Base-by-base conservation (phyloP, 1,284 basidiomycete genomes). In the Cryptococcus wingfieldii region DNA sequence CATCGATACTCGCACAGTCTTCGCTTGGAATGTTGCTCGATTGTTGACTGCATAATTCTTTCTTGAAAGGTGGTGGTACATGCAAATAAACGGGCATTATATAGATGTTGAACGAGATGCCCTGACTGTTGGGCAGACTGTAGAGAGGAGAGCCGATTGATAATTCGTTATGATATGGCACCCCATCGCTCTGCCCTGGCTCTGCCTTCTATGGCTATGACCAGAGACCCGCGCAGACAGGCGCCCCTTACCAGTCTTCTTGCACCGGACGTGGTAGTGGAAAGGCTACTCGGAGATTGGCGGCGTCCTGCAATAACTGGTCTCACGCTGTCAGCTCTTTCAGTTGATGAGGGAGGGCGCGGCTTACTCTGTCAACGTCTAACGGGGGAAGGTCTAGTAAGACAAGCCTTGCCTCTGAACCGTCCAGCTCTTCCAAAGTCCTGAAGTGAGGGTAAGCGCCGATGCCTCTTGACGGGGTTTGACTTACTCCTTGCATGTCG, bases 401-500 rank as follows among this genome's bases (percentile, higher is more conserved):
- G 68, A 77, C 71, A 48, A 74, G 55, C 59, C 70, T 76, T 2
- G 70, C 72, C 56, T 76, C 74, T 5, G 70, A 68, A 7, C 72
- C 67, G 50, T 76, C 74, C 2, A 72, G 63, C 51, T 75, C 72
- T 58, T 75, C 74, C n/a, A 74, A 59, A 0, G 69, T 71, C 42
- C 71, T 72, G 39, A 0, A 9, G 42, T 42, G 23, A 31, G 46
- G 14, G 10, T 23, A 47, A 51, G 38, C 27, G 16, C 38, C 27
- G 19, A n/a, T 13, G 14, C 18, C 12, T 45, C 39, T 49, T 16
- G 28, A 47, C 8, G 12, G 25, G 38, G 10, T 3, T 16, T 3
- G 25, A 55, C 71, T 53, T 50, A 74, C 71, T 77, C 75, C 61
- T 72, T 74, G 50, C 72, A 75, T 3, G 75, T 75, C 13, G 65